These are phyloP conservation scores for Colletotrichum aenigma DNA, from an alignment of 2,329 filamentous ascomycete species.

Conservation along the genomic window DNA sequence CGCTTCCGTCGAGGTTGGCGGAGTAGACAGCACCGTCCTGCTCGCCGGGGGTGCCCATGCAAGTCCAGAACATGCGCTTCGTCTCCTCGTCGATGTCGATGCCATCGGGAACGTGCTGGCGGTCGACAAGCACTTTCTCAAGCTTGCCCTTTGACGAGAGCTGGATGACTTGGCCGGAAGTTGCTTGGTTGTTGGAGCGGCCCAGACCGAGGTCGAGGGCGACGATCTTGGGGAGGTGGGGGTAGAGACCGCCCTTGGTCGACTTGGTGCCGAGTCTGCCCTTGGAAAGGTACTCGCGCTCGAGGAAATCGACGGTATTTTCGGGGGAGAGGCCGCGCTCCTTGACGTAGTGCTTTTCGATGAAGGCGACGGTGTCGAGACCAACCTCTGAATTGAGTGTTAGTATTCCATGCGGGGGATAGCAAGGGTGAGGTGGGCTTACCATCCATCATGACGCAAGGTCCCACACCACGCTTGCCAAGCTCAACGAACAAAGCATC, in stretches of 20 bases:
- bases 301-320: slow-evolving; percentile 48
- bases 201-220: neutral
- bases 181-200: neutral
- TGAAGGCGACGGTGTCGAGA: slow-evolving; percentile 56
- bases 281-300: slow-evolving; percentile 44
- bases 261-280: slow-evolving; percentile 52
- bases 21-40: slow-evolving; percentile 48
- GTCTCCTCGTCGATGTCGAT: slow-evolving; percentile 38
- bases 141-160: slow-evolving; percentile 24
- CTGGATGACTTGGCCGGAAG: slow-evolving; percentile 14
- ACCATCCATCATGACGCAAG: slow-evolving; percentile 29
- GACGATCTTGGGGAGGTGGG: slow-evolving; percentile 27
- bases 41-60: slow-evolving; percentile 46
- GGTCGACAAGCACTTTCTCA: slow-evolving; percentile 25
- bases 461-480: neutral
- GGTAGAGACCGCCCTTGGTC: slow-evolving; percentile 42
- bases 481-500: slow-evolving; percentile 48
- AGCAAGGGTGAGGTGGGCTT: neutral
- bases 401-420: too few relatives aligned
- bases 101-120: slow-evolving; percentile 45
- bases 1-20: slow-evolving; percentile 52
- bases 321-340: slow-evolving; percentile 47
- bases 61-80: slow-evolving; percentile 52
- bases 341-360: slow-evolving; percentile 56
- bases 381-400: slow-evolving; percentile 43